Percentiles rank a stretch among this genome's conserved stretches.
Conservation (phyloP, 225 moss, liverwort and hornwort genomes). For the Sphagnum tenellum region DNA sequence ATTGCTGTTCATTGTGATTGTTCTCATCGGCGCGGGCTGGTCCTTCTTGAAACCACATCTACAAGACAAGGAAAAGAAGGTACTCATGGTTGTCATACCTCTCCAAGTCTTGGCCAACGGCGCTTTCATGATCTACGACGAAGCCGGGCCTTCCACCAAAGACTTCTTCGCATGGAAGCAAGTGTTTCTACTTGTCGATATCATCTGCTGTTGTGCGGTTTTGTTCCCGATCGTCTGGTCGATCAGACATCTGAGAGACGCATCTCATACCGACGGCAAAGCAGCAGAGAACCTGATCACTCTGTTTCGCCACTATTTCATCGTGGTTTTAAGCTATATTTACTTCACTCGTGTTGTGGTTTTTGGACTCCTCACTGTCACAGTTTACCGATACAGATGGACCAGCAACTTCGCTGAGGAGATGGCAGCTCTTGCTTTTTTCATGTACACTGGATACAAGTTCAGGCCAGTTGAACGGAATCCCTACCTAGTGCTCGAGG, state of each 20-base stretch:
- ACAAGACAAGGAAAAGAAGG: constrained; percentile 98
- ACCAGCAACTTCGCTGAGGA: constrained; percentile 81
- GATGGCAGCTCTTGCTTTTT: constrained; percentile 79
- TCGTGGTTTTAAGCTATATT: constrained; percentile 94
- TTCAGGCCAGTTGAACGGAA: constrained; percentile 88
- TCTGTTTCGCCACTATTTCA: constrained; percentile 89
- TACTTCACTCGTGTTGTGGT: constrained; percentile 97
- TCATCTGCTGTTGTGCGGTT: constrained; percentile 94
- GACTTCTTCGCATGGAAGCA: constrained; percentile 95
- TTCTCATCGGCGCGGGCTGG: constrained; percentile 96
- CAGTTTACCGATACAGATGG: constrained; percentile 83
- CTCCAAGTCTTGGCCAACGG: constrained; percentile 69
- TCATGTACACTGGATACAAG: constrained; percentile 90
- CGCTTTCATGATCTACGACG: constrained; percentile 70
- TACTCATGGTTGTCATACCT: constrained; percentile 72
- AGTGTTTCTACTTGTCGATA: constrained; percentile 77
- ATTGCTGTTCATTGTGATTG: constrained; percentile 92
- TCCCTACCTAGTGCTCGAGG: constrained; percentile 92
- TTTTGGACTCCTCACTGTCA: constrained; percentile 80
- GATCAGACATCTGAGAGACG: constrained; percentile 96
- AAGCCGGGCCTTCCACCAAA: constrained; percentile 85
- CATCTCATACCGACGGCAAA: constrained; percentile 85
- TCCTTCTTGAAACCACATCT: constrained; percentile 93
- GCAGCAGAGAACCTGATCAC: constrained; percentile 89
- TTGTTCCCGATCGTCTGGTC: constrained; percentile 98